phyloP scores from a whole-genome alignment of 805 yeast species.

The Candida ortonii region DNA sequence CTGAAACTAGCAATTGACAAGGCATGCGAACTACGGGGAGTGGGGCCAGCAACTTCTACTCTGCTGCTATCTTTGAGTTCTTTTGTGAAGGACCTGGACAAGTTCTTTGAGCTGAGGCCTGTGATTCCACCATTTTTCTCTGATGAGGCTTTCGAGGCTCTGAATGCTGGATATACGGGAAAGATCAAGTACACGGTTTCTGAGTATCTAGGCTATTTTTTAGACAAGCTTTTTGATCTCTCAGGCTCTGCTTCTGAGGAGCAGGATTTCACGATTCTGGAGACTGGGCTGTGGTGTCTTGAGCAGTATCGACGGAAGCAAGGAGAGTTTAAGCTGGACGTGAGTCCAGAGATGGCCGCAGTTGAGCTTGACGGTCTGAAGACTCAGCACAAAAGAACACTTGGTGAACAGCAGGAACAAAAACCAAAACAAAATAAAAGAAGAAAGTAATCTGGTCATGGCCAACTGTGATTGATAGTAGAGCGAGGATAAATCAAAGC shows the following conservation, averaged over 20 bases:
- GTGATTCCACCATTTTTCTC: conserved; percentile 46
- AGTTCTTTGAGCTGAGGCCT: conserved; percentile 4
- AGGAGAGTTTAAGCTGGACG: no score
- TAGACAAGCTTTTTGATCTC: conserved; percentile 19
- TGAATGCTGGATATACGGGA: conserved; percentile 25
- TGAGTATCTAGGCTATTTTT: conserved; percentile 39
- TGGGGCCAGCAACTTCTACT: conserved; percentile 52
- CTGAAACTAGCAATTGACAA: conserved; percentile 31
- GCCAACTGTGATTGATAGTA: no score
- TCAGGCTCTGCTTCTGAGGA: background rate
- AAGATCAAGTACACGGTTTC: conserved; percentile 38
- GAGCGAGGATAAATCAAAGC: no score
- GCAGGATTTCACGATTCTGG: conserved; percentile 7
- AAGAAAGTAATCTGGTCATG: no score
- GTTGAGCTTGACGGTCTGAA: no score
- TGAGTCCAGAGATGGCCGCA: no score
- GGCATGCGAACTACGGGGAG: conserved; percentile 40
- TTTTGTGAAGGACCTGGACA: conserved; percentile 10
- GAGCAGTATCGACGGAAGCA: no score
- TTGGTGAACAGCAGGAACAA: no score
- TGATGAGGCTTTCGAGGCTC: conserved; percentile 44
- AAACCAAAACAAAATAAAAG: no score
- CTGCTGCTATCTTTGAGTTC: conserved; percentile 36
- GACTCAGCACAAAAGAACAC: no score
- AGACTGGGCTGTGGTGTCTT: conserved; percentile 13